Evolutionary conservation across 352 stramenopile genomes (phyloP).

Genomic region (Globisporangium solare): DNA sequence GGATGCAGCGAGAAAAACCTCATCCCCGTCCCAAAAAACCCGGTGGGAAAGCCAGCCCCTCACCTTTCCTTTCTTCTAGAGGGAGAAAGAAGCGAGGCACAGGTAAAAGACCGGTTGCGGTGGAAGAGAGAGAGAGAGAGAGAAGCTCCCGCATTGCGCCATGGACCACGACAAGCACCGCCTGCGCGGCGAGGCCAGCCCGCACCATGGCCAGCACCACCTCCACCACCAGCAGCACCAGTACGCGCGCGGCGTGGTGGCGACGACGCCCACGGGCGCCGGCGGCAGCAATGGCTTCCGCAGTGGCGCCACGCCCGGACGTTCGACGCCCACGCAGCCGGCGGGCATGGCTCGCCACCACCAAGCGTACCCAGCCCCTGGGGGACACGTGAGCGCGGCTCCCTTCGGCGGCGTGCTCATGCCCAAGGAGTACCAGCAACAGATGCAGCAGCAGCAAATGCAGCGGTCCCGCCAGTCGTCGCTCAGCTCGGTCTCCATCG

Average conservation of each 20-base stretch:
- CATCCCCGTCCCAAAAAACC: no score
- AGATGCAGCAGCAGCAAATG: neutral
- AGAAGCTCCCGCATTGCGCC: neutral
- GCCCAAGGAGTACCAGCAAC: slow-evolving; percentile 8
- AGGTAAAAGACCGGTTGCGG: no score
- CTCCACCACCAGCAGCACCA: slow-evolving; percentile 5
- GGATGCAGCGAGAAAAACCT: no score
- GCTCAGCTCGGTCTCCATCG: slow-evolving; percentile 26
- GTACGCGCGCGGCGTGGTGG: neutral
- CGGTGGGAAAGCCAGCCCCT: neutral
- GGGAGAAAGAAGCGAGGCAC: no score
- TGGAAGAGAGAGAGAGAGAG: neutral
- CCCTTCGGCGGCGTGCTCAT: slow-evolving; percentile 3
- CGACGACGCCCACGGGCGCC: neutral
- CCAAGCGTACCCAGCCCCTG: slow-evolving; percentile 9
- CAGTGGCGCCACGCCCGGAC: neutral
- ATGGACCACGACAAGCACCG: slow-evolving; percentile 23
- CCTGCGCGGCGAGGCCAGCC: slow-evolving; percentile 8
- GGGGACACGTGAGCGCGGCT: neutral
- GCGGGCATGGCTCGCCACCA: slow-evolving; percentile 6
- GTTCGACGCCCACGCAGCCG: neutral
- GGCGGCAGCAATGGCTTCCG: slow-evolving; percentile 2
- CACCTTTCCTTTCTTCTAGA: neutral
- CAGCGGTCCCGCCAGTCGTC: slow-evolving; percentile 42
- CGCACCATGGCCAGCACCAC: slow-evolving; percentile 3